These are phyloP conservation scores for Neonectria ditissima DNA, from an alignment of 2,329 filamentous ascomycete species.

Conservation along the genomic window DNA sequence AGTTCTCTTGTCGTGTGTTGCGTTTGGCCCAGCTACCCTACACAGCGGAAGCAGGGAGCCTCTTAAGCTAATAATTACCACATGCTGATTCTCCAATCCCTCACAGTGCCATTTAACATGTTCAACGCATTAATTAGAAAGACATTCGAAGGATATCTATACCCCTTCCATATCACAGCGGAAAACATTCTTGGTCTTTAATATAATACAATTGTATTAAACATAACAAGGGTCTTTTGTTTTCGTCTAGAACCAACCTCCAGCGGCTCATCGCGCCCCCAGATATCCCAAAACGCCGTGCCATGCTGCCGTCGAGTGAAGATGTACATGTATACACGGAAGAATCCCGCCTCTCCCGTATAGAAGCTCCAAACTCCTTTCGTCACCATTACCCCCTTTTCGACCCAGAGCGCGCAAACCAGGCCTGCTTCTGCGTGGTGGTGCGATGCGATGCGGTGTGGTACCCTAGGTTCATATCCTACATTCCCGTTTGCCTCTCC, in stretches of 20 bases:
- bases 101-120: no score
- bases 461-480: constrained; percentile 33
- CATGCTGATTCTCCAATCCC: background rate
- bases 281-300: constrained; percentile 59
- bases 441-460: background rate
- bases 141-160: no score
- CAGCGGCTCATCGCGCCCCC: constrained; percentile 45
- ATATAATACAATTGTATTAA: constrained; percentile 48
- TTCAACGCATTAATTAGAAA: background rate
- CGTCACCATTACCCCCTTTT: constrained; percentile 18
- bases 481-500: constrained; percentile 30
- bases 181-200: background rate
- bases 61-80: background rate
- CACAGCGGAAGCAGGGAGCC: background rate
- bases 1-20: background rate
- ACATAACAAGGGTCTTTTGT: constrained; percentile 46
- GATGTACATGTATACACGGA: constrained; percentile 59
- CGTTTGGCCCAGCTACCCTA: background rate
- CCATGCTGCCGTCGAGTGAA: constrained; percentile 67
- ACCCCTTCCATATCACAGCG: background rate
- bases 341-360: constrained; percentile 30
- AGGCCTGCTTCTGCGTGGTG: background rate
- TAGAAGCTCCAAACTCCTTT: constrained; percentile 32
- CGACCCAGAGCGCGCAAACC: constrained; percentile 15
- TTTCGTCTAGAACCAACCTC: constrained; percentile 48